Evolutionary conservation across 2,329 filamentous ascomycete species (phyloP).

Genomic region (Cladobotryum protrusum): DNA sequence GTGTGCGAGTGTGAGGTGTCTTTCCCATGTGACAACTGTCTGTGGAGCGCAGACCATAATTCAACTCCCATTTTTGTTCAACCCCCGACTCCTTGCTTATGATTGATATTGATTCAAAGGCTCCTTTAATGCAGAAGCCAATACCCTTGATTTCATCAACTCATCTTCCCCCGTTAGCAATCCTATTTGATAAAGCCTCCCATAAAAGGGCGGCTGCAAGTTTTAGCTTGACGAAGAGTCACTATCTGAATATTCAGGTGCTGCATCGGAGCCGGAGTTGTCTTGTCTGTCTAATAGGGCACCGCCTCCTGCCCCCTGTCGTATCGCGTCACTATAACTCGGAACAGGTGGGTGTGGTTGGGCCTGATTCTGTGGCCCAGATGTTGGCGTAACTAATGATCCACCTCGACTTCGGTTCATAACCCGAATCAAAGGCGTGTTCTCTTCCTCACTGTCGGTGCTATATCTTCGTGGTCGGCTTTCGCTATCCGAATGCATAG

Average conservation of each 20-base stretch:
- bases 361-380: constrained; percentile 17
- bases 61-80: neutral
- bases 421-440: constrained; percentile 45
- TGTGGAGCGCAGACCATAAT: neutral
- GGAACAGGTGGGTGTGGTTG: constrained; percentile 54
- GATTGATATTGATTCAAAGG: neutral
- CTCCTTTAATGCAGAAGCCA: neutral
- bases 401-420: constrained; percentile 45
- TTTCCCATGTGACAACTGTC: too few relatives aligned
- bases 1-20: constrained; percentile 1
- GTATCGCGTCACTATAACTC: constrained; percentile 72
- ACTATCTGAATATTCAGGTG: constrained; percentile 7
- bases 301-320: constrained; percentile 35
- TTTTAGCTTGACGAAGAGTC: constrained; percentile 6
- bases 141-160: constrained; percentile 3
- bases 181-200: neutral
- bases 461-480: constrained; percentile 51
- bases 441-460: constrained; percentile 54
- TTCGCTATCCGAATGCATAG: constrained; percentile 51
- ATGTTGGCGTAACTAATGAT: constrained; percentile 37
- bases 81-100: constrained; percentile 5
- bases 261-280: constrained; percentile 18
- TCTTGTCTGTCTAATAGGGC: constrained; percentile 16
- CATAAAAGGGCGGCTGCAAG: neutral
- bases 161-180: neutral